Percentiles rank a stretch among this genome's conserved stretches.
Conservation (phyloP, 331 rosid species). For the Dryas integrifolia region DNA sequence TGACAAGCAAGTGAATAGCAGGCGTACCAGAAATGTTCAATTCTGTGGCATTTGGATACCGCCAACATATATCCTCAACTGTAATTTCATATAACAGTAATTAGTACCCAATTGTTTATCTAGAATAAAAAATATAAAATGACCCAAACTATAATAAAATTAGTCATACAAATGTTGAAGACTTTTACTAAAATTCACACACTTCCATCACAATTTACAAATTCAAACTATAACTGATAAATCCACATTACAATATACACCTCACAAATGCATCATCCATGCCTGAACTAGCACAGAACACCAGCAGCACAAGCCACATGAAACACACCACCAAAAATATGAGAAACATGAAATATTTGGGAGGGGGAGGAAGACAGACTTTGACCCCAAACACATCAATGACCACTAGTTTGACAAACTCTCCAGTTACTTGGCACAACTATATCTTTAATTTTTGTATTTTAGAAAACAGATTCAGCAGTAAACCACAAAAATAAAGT, state of each 20-base stretch:
- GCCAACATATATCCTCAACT: conserved; percentile 95
- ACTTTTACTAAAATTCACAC: background rate
- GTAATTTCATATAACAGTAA: conserved; percentile 27
- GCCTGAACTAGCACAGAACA: background rate
- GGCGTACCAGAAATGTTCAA: conserved; percentile 71
- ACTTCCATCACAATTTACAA: background rate
- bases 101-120: conserved; percentile 3
- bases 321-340: background rate
- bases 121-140: background rate
- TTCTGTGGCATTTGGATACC: conserved; percentile 92
- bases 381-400: background rate
- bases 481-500: background rate
- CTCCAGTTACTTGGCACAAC: conserved; percentile 1
- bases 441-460: background rate
- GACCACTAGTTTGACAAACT: background rate
- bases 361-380: background rate
- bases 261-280: background rate
- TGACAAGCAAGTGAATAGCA: conserved; percentile 55
- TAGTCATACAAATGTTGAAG: background rate
- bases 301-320: background rate
- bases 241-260: background rate
- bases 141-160: background rate
- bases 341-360: background rate
- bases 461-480: background rate
- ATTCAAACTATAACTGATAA: background rate